Base-by-base conservation (phyloP, 163 green algal genomes). In the Scenedesmus sp. region DNA sequence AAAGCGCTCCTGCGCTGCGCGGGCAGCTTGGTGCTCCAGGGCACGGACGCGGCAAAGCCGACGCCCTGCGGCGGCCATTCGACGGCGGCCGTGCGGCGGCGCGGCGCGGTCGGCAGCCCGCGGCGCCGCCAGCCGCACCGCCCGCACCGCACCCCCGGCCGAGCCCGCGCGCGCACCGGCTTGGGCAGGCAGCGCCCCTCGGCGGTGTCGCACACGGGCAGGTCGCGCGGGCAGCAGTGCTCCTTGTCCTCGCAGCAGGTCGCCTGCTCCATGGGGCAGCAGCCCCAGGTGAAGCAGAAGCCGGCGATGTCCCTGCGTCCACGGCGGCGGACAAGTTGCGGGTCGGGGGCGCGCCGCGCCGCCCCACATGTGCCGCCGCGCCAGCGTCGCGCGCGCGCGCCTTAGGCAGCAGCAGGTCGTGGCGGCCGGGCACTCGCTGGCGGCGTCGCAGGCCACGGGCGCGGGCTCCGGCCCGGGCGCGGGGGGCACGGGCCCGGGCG, bases 221-320 rank as follows among this genome's bases (percentile, higher is more conserved):
- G 84, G 77, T 92, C 83, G 13, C 65, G 11, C 14, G 92, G 92
- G 90, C 93, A 97, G 93, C 93, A 97, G 88, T 97, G 93, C 84
- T 92, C 71, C 44, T 93, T 81, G 83, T 97, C 92, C 22, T 93
- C 88, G 85, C 93, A 97, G 91, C 93, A 97, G 26, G 86, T 90
- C 29, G 93, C 93, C 26, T 91, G 64, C 22, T 74, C 60, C 73
- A 96, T 90, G 36, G 93, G 93, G 90, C 93, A 97, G 89, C 93
- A 97, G 34, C 91, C 93, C 91, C 90, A 96, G 54, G n/a, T 63
- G 72, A 80, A 80, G 72, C 72, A 80, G 72, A 80, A 80, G 45
- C 72, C 72, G 22, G 60, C 72, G 22, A 80, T 63, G 47, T 80
- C 70, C 60, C 70, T 78, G 70, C 22, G 29, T 14, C 45, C 13